Base-by-base conservation (phyloP, 2,329 filamentous ascomycete species). In the Didymellaceae sp. region DNA sequence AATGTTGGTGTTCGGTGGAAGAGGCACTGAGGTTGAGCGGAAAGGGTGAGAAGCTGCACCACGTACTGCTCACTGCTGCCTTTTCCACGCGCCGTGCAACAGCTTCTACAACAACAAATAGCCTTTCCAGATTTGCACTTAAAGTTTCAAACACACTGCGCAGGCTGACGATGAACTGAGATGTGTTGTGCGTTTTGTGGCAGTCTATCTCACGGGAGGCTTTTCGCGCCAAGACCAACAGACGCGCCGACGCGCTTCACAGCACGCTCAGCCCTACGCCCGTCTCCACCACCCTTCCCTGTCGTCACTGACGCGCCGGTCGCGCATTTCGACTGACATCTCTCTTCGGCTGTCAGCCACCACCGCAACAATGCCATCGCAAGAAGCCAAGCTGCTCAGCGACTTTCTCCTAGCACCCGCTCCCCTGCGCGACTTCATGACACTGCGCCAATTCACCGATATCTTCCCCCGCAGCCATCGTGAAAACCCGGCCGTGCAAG, bases 381-480 rank as follows among this genome's bases (percentile, higher is more conserved):
- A 86, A 34, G 91, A 96, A 76, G 79, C 83, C 47, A 82, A 85
- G 21, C 89, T 96, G 58, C 82, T 96, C 42, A 80, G 81, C 65
- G 87, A 88, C 73, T 95, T 93, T 71, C 84, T 96, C 51, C 82
- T 95, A 26, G 80, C 87, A 22, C 89, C 91, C 10, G 86, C 90
- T 6, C 82, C 88, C 21, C 79, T 96, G 28, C 86, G 88, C 32
- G 82, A 87, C 57, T 83, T 91, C 66, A 78, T 91, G 60, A 86
- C 90, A 6, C 80, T 91, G 37, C 80, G 86, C 49, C 83, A 90
- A 58, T 96, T 96, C 77, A 85, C 84, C 33, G 80, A 86, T 21
- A 80, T 93, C 32, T 94, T 96, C 66, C 90, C 91, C 9, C 83
- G 81, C 41, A 74, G 82, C 30, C 78, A 86, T 40, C 87, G 86